These are phyloP conservation scores for Leccinum boreale DNA, from an alignment of 768 basidiomycete genomes.

Conservation along the genomic window DNA sequence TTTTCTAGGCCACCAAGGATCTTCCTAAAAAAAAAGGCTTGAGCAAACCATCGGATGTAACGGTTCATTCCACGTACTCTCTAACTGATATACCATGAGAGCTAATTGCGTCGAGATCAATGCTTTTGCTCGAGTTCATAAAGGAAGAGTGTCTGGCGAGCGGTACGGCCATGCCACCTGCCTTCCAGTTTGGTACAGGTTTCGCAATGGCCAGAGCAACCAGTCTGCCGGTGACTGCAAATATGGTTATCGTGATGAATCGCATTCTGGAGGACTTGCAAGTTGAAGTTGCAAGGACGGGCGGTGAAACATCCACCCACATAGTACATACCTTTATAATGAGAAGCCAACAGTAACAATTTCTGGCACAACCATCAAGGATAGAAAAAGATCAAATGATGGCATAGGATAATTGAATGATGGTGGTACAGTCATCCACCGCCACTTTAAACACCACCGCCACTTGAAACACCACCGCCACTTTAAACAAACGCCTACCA, in stretches of 20 bases:
- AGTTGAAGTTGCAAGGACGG: background rate
- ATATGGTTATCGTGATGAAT: background rate
- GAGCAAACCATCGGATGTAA: too few species aligned
- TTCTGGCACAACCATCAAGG: background rate
- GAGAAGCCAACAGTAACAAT: background rate
- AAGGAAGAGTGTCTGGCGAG: background rate
- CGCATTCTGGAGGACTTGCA: background rate
- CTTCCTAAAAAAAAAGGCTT: too few species aligned
- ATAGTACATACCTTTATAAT: background rate
- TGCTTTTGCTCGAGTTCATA: background rate
- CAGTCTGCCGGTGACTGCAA: background rate
- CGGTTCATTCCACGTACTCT: too few species aligned
- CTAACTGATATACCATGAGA: background rate
- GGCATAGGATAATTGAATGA: background rate
- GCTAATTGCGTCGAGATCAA: background rate
- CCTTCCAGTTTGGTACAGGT: background rate
- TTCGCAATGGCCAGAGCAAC: background rate
- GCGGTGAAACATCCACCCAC: background rate
- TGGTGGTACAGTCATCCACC: too few species aligned
- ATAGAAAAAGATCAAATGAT: background rate
- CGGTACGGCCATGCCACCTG: background rate
- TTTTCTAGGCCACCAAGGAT: too few species aligned
- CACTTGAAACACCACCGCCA: too few species aligned
- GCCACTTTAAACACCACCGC: too few species aligned
- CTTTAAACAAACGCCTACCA: too few species aligned